Percentiles rank a stretch among this genome's conserved stretches.
Evolutionary conservation across 2,329 filamentous ascomycete species (phyloP).

Genomic region (Beauveria medogensis): DNA sequence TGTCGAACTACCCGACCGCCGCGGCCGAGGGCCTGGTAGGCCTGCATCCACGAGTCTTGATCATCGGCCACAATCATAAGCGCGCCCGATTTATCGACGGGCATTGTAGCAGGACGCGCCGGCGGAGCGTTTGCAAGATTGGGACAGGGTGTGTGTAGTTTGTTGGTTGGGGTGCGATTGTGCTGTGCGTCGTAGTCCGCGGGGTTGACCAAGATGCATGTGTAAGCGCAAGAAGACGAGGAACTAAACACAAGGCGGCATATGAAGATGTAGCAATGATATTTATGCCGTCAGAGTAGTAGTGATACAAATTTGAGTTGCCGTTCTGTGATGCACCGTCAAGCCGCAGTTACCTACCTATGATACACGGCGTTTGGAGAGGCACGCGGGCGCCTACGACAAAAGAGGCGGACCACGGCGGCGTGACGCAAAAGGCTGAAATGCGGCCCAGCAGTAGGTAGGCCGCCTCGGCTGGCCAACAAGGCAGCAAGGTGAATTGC

Average conservation of each 20-base stretch:
- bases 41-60: neutral
- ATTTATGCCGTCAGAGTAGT: neutral
- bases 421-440: neutral
- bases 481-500: neutral
- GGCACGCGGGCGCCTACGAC: neutral
- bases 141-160: neutral
- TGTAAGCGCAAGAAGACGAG: neutral
- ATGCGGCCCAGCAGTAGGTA: neutral
- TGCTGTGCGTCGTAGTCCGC: neutral
- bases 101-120: neutral
- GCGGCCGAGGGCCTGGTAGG: neutral
- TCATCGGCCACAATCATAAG: neutral
- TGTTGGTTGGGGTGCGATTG: neutral
- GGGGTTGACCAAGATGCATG: neutral
- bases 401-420: neutral
- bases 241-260: neutral
- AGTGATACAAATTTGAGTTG: neutral
- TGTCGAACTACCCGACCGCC: constrained; percentile 7
- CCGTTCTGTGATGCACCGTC: neutral
- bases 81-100: neutral
- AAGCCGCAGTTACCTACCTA: neutral
- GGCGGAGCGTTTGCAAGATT: too few relatives aligned
- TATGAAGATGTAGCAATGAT: neutral
- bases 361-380: constrained; percentile 2
- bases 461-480: neutral